Evolutionary conservation across 1,139 yeast genomes (phyloP).

Genomic region (Pichiaceae sp.): DNA sequence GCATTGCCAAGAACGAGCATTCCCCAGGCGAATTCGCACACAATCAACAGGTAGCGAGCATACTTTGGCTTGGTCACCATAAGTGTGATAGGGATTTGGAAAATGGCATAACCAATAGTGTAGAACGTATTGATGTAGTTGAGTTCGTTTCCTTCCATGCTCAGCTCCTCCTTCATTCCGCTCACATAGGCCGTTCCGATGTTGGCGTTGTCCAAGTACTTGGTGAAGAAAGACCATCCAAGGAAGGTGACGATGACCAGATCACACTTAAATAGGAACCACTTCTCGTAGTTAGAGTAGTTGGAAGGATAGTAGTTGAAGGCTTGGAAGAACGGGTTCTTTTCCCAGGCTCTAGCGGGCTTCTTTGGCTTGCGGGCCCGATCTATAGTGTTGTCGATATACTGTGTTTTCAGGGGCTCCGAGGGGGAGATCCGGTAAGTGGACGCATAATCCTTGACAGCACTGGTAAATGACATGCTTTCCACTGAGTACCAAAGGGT

Average conservation of each 20-base stretch:
- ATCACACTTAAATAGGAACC: slow-evolving; percentile 28
- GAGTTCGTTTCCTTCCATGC: slow-evolving; percentile 40
- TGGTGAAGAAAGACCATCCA: slow-evolving; percentile 31
- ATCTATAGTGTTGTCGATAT: slow-evolving; percentile 6
- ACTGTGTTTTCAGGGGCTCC: slow-evolving; percentile 7
- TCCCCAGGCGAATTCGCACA: slow-evolving; percentile 25
- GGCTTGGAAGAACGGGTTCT: slow-evolving; percentile 17
- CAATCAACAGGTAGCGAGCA: slow-evolving; percentile 46
- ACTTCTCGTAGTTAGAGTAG: slow-evolving; percentile 16
- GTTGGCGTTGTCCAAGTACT: slow-evolving; percentile 40
- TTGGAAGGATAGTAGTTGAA: slow-evolving; percentile 21
- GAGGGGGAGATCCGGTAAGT: slow-evolving; percentile 7
- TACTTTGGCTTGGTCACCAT: slow-evolving; percentile 28
- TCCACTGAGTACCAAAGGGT: too few relatives aligned
- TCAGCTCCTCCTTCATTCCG: slow-evolving; percentile 48
- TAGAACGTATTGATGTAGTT: slow-evolving; percentile 47
- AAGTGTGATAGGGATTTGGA: slow-evolving; percentile 48
- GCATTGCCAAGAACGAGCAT: slow-evolving; percentile 12
- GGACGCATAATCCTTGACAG: neutral
- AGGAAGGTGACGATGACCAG: slow-evolving; percentile 27
- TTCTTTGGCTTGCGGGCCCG: slow-evolving; percentile 7
- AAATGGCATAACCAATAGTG: slow-evolving; percentile 51
- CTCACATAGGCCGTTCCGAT: slow-evolving; percentile 51
- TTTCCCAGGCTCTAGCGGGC: slow-evolving; percentile 4
- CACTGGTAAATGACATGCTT: too few relatives aligned